These are phyloP conservation scores for Aspergillus pseudonomiae DNA, from an alignment of 2,329 filamentous ascomycete genomes.

Conservation along the genomic window DNA sequence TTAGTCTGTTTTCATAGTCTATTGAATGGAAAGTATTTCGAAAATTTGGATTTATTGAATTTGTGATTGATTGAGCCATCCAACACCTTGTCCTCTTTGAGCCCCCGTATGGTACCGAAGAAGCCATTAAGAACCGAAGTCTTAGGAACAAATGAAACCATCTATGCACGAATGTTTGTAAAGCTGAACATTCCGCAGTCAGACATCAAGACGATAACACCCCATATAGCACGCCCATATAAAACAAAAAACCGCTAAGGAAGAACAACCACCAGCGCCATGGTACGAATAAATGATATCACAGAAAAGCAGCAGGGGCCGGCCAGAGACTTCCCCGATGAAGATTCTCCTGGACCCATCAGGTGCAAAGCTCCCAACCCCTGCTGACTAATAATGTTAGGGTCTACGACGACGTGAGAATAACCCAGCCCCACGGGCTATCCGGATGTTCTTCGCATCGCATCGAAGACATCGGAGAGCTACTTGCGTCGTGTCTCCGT, in stretches of 20 bases:
- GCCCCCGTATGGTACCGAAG: constrained; percentile 1
- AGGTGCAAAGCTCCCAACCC: constrained; percentile 5
- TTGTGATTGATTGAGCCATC: constrained; percentile 8
- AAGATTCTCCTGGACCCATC: constrained; percentile 8
- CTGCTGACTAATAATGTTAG: constrained; percentile 6
- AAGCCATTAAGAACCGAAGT: constrained; percentile 1
- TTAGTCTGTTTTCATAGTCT: neutral
- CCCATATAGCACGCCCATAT: constrained; percentile 19
- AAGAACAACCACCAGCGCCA: constrained; percentile 39
- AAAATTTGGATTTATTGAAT: neutral
- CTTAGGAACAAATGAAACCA: constrained; percentile 9
- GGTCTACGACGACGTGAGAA: constrained; percentile 9
- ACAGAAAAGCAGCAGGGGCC: constrained; percentile 16
- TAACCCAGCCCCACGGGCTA: constrained; percentile 10
- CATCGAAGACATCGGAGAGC: constrained; percentile 7
- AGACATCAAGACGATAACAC: constrained; percentile 27
- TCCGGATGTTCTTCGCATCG: constrained; percentile 1
- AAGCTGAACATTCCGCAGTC: constrained; percentile 16
- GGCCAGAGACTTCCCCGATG: constrained; percentile 12
- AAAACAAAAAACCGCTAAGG: constrained; percentile 26
- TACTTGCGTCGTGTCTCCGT: constrained; percentile 11
- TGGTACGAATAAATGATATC: constrained; percentile 20
- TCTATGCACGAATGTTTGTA: constrained; percentile 21
- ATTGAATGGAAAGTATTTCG: neutral
- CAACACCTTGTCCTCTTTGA: neutral